Evolutionary conservation across 192 early-diverging fungal genomes (phyloP), one percentile per base, ranked within the genome.

Genomic region (Ambispora gerdemannii): DNA sequence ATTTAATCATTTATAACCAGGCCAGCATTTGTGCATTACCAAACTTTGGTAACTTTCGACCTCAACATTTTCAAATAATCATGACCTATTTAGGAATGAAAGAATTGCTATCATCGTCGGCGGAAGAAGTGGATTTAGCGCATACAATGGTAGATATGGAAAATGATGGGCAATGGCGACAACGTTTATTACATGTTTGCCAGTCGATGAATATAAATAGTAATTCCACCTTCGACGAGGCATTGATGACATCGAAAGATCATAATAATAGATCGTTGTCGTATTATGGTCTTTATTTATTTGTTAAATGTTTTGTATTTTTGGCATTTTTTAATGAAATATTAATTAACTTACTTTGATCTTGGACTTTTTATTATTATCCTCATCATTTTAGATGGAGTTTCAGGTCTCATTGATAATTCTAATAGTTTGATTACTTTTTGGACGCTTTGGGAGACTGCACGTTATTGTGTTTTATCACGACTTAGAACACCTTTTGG

Each of bases 391-490:
- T n/a, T n/a, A n/a, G n/a, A n/a, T n/a, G 38, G 15, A 15, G 38
- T 10, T 15, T 43, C 15, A 10, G 15, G 15, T 43, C 38, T 63
- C 63, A 47, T 70, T 49, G 35, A 28, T 22, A 75, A 82, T 30
- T 85, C 86, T 22, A 66, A 70, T 11, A 78, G 80, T 32, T 58
- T 86, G 22, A 73, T 91, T 28, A 76, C 71, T 28, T 90, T 82
- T 59, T 94, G 92, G 92, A 82, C 78, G 0, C 66, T 90, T 22
- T 93, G 91, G 91, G 91, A 94, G 77, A 73, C 76, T 3, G 79
- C 89, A 17, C 81, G 91, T 61, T 92, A 86, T 63, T 90, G 88
- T 61, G 81, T 92, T 24, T 51, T 90, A n/a, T 83, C 88, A 8
- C 75, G 90, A 63, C 70, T 94, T 62, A 76, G 89, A 10, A 93